Percentiles rank a stretch among this genome's conserved stretches.
These are phyloP conservation scores for Pulicaria dysenterica DNA, from an alignment of 129 eudicot genomes.

Conservation along the genomic window DNA sequence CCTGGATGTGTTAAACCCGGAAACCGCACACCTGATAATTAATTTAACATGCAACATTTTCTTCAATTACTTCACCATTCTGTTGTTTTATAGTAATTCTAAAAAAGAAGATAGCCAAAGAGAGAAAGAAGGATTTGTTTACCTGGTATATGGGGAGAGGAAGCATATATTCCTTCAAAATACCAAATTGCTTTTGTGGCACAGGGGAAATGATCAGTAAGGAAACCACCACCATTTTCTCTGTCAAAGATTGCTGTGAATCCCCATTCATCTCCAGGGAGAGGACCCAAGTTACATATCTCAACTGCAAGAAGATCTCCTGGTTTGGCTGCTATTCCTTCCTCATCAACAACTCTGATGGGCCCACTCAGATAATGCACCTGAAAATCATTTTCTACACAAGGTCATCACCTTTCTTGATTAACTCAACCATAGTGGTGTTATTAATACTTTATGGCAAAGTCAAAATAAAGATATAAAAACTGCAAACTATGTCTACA, in stretches of 20 bases:
- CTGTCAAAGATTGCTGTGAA: slow-evolving; percentile 93
- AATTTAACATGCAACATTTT: background rate
- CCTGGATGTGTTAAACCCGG: slow-evolving; percentile 99
- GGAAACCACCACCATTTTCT: slow-evolving; percentile 98
- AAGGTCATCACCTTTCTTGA: background rate
- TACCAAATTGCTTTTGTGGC: slow-evolving; percentile 99
- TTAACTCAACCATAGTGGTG: too few species aligned
- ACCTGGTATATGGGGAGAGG: slow-evolving; percentile 98
- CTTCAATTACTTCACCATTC: background rate
- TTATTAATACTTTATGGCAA: too few species aligned
- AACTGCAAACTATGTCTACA: too few species aligned
- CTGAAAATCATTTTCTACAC: slow-evolving; percentile 38
- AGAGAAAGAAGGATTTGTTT: background rate
- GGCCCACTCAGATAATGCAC: slow-evolving; percentile 97
- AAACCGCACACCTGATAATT: slow-evolving; percentile 73
- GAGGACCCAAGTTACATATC: slow-evolving; percentile 95
- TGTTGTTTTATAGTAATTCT: background rate
- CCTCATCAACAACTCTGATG: slow-evolving; percentile 71
- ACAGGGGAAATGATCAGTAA: slow-evolving; percentile 93
- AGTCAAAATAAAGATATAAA: too few species aligned
- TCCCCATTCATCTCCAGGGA: slow-evolving; percentile 99
- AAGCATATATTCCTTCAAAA: slow-evolving; percentile 96
- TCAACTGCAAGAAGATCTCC: slow-evolving; percentile 95
- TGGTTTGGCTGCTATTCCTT: slow-evolving; percentile 75
- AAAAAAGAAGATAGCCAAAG: too few species aligned